Conservation (phyloP, 2,329 filamentous ascomycete species). For the Claviceps purpurea region DNA sequence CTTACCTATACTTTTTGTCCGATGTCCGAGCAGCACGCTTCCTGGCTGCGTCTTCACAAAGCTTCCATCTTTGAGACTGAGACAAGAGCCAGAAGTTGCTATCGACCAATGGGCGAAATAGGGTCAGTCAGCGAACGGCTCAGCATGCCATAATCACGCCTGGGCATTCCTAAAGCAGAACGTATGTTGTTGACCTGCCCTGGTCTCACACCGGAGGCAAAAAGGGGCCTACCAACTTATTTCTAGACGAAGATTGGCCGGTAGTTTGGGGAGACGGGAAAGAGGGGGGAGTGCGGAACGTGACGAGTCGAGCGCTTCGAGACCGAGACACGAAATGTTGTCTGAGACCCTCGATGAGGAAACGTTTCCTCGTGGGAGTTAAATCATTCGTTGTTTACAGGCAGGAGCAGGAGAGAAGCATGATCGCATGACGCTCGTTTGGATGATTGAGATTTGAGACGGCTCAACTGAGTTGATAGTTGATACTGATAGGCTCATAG, state of each 20-base stretch:
- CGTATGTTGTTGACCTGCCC: background rate
- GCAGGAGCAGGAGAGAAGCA: background rate
- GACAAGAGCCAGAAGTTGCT: background rate
- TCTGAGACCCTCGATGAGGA: background rate
- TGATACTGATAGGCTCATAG: no score
- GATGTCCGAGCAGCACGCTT: background rate
- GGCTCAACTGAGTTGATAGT: background rate
- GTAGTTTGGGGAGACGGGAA: background rate
- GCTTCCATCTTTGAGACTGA: background rate
- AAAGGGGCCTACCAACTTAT: background rate
- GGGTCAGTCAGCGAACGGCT: background rate
- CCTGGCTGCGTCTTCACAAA: background rate
- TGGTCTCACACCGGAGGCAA: background rate
- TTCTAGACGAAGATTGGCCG: background rate
- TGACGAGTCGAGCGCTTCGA: conserved; percentile 2
- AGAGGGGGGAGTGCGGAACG: background rate
- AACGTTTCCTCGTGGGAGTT: conserved; percentile 2
- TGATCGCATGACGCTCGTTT: background rate
- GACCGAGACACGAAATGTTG: background rate
- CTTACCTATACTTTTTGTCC: background rate
- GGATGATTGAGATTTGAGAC: background rate
- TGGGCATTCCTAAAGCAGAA: background rate
- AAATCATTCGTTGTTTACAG: background rate
- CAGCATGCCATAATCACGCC: background rate
- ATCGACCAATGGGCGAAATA: background rate